Conservation (phyloP, 768 basidiomycete genomes). For the Calvatia gigantea region DNA sequence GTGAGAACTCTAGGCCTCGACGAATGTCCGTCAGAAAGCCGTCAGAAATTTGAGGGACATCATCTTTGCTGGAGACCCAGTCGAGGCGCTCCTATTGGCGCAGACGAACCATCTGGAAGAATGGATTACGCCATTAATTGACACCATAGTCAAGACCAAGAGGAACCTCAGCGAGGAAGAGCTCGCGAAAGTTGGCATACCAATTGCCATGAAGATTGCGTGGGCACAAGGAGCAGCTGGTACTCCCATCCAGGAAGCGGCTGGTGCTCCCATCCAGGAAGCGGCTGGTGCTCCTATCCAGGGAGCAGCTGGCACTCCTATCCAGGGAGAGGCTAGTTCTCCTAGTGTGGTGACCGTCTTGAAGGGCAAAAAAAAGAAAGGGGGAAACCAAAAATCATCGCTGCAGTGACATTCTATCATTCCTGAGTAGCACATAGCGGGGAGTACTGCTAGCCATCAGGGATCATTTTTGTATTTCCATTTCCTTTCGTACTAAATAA, state of each 20-base stretch:
- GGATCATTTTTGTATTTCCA: conserved; percentile 1
- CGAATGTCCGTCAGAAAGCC: neutral
- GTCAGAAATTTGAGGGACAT: conserved; percentile 4
- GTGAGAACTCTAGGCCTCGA: neutral
- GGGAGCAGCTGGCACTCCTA: neutral
- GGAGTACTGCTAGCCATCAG: too few species aligned
- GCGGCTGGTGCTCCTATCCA: neutral
- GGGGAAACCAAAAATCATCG: neutral
- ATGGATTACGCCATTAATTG: conserved; percentile 3
- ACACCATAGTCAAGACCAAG: neutral
- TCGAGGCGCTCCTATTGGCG: conserved; percentile 4
- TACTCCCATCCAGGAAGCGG: neutral
- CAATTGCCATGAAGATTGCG: conserved; percentile 4
- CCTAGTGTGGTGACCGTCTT: neutral
- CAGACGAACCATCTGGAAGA: conserved; percentile 4
- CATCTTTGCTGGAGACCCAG: conserved; percentile 6
- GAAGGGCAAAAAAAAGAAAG: neutral
- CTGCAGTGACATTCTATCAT: neutral
- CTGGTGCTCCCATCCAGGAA: neutral
- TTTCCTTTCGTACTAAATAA: conserved; percentile 11
- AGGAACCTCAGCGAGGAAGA: neutral
- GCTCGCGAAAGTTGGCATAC: neutral
- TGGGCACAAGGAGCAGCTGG: conserved; percentile 4
- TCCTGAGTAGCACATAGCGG: too few species aligned
- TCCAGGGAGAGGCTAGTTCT: neutral